phyloP scores from a whole-genome alignment of 768 basidiomycete species.

The Tulasnella sp. region DNA sequence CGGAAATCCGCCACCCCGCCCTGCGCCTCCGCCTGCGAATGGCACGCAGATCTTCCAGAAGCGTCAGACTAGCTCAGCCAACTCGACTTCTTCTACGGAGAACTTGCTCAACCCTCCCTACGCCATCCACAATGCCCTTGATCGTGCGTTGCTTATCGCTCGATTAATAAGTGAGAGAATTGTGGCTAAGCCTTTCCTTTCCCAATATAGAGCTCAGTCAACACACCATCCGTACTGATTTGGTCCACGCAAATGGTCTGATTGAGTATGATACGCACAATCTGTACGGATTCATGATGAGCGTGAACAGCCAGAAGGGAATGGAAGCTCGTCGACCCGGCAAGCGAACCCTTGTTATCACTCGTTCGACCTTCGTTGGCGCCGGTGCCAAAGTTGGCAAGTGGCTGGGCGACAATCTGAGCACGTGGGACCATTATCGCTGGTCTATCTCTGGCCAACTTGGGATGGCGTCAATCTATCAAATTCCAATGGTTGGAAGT shows the following conservation, averaged over 20 bases:
- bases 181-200: background rate
- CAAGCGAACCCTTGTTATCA: constrained; percentile 60
- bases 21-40: constrained; percentile 50
- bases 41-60: constrained; percentile 48
- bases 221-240: constrained; percentile 32
- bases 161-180: background rate
- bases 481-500: constrained; percentile 71
- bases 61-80: constrained; percentile 13
- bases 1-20: constrained; percentile 53
- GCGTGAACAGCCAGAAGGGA: constrained; percentile 55
- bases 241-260: constrained; percentile 30
- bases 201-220: constrained; percentile 22
- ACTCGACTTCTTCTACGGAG: background rate
- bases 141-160: background rate
- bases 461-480: constrained; percentile 60
- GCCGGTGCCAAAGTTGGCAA: constrained; percentile 66
- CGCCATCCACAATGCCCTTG: constrained; percentile 23
- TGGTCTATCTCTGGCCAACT: constrained; percentile 61
- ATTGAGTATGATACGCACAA: constrained; percentile 33
- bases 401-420: constrained; percentile 68
- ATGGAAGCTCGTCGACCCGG: constrained; percentile 62
- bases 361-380: constrained; percentile 69
- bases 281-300: constrained; percentile 71
- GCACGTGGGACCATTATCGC: constrained; percentile 57
- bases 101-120: constrained; percentile 31